These are phyloP conservation scores for Gleditsia sinensis DNA, from an alignment of 306 rosid genomes.

Conservation along the genomic window DNA sequence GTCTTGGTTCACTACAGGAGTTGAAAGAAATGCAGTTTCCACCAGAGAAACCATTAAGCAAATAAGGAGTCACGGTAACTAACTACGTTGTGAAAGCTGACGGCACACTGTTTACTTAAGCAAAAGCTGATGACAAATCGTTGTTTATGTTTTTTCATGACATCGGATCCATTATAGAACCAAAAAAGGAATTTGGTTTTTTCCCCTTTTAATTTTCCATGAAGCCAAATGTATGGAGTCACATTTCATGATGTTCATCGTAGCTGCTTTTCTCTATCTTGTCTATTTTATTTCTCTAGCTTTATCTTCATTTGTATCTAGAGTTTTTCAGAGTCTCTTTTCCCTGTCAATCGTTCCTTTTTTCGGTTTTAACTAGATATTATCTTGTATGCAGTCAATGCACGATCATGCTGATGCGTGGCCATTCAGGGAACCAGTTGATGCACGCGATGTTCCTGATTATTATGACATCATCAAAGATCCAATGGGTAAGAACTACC, in stretches of 20 bases:
- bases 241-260: too few species aligned
- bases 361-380: constrained; percentile 14
- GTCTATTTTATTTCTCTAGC: too few species aligned
- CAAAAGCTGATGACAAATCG: too few species aligned
- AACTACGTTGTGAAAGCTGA: too few species aligned
- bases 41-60: neutral
- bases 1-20: neutral
- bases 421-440: constrained; percentile 99
- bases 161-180: too few species aligned
- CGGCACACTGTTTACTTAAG: too few species aligned
- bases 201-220: too few species aligned
- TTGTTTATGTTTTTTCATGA: too few species aligned
- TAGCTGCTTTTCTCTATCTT: too few species aligned
- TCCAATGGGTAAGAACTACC: constrained; percentile 74
- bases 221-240: too few species aligned
- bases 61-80: too few species aligned
- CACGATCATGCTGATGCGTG: constrained; percentile 85
- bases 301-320: neutral
- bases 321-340: neutral
- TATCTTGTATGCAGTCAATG: constrained; percentile 62
- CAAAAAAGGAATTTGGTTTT: too few species aligned
- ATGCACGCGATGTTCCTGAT: constrained; percentile 92
- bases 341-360: neutral
- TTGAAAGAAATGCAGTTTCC: constrained; percentile 4
- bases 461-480: constrained; percentile 94